Evolutionary conservation across 306 rosid species (phyloP).

Genomic region (Quercus ilex): DNA sequence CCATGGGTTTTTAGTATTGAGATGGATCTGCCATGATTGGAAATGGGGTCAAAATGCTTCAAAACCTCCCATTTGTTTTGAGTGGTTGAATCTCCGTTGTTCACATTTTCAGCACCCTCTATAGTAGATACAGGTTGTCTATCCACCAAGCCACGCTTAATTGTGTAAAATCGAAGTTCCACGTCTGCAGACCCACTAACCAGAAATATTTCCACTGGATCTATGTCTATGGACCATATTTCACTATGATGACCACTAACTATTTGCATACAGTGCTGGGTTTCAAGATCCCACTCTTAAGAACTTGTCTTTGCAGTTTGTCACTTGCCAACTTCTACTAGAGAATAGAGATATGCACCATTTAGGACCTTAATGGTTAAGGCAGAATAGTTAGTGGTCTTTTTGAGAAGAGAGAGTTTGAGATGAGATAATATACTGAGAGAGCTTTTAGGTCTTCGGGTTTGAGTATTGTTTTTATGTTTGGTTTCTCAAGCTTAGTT

Average conservation of each 20-base stretch:
- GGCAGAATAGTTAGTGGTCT: too few relatives aligned
- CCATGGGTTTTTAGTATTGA: too few relatives aligned
- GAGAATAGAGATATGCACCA: too few relatives aligned
- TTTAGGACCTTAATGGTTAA: too few relatives aligned
- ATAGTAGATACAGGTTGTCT: conserved; percentile 30
- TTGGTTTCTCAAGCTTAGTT: too few relatives aligned
- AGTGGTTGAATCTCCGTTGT: conserved; percentile 34
- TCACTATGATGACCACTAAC: conserved; percentile 93
- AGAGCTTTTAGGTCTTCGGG: too few relatives aligned
- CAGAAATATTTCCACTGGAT: conserved; percentile 65
- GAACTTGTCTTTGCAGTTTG: conserved; percentile 60
- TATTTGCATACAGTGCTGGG: conserved; percentile 96
- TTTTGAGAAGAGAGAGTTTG: too few relatives aligned
- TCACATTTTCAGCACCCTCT: conserved; percentile 24
- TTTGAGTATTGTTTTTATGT: too few relatives aligned
- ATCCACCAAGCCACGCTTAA: conserved; percentile 49
- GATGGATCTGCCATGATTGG: too few relatives aligned
- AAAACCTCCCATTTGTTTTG: conserved; percentile 77
- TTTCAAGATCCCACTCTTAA: conserved; percentile 98
- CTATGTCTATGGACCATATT: conserved; percentile 86
- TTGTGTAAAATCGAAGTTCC: conserved; percentile 76
- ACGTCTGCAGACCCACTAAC: conserved; percentile 87
- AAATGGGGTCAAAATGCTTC: conserved; percentile 44
- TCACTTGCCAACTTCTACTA: too few relatives aligned
- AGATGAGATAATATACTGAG: too few relatives aligned